Percentiles rank a stretch among this genome's conserved stretches.
Evolutionary conservation across 345 rosid genomes (phyloP).

Genomic region (Aquilaria yunnanensis): DNA sequence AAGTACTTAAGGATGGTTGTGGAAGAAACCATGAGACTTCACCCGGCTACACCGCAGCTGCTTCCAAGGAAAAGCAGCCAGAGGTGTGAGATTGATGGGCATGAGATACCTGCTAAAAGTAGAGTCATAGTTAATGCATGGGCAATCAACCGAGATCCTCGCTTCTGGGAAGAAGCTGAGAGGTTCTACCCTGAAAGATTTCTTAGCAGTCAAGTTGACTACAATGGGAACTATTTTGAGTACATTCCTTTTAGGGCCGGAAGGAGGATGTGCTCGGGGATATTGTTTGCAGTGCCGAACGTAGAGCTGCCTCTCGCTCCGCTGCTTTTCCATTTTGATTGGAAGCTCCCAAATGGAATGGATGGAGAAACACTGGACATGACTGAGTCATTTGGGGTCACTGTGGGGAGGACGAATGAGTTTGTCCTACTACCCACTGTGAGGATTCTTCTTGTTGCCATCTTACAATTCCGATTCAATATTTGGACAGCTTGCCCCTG

Average conservation of each 20-base stretch:
- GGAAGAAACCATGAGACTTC: slow-evolving; percentile 4
- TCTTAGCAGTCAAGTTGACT: not conserved
- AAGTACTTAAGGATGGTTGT: not conserved
- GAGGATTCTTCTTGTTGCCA: no score
- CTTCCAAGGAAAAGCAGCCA: not conserved
- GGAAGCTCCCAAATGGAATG: not conserved
- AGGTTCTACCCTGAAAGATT: not conserved
- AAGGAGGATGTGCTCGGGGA: slow-evolving; percentile 7
- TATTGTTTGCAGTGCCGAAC: not conserved
- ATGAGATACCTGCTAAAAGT: not conserved
- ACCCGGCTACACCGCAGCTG: not conserved
- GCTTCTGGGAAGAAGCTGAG: not conserved
- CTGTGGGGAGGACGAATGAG: not conserved
- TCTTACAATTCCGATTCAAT: no score
- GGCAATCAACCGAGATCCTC: not conserved
- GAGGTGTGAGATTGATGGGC: not conserved
- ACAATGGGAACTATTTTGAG: not conserved
- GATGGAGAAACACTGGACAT: not conserved
- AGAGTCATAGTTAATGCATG: slow-evolving; percentile 2
- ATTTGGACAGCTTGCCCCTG: no score
- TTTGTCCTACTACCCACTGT: not conserved
- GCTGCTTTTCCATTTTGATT: not conserved
- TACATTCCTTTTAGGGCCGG: slow-evolving; percentile 4
- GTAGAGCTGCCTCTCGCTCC: not conserved
- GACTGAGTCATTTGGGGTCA: not conserved